Evolutionary conservation across 352 stramenopile genomes (phyloP), one percentile per base, ranked within the genome.

Genomic region (Globisporangium emineosum): DNA sequence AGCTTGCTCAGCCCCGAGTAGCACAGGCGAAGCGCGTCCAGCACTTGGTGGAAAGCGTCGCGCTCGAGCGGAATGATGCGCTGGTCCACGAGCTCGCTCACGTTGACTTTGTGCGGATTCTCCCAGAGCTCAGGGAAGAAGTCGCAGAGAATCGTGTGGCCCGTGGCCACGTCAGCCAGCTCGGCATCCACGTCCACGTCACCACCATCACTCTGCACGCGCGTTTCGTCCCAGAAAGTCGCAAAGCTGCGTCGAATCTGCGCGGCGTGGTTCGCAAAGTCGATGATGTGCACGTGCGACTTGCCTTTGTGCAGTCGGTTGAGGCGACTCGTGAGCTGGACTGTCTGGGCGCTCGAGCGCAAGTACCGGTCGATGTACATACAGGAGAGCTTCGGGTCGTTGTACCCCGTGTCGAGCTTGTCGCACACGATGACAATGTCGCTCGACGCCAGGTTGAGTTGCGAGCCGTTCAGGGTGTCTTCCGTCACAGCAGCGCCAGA

Each of bases 361-460:
- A 94, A 68, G 40, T 86, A 83, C 12, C 86, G 82, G 63, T 94
- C 86, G n/a, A 94, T 83, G 62, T 92, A 94, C 83, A 94, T 93
- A 25, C 76, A 83, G 4, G 78, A 68, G 15, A 94, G 72, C 35
- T 82, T 50, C 0, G 86, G 84, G 43, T 94, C 84, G 55, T 91
- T 94, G 74, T 91, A 94, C 3, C 86, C 86, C 2, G 86, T 94
- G 52, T 94, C 86, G 7, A 94, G 81, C 57, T 94, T 94, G 57
- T 94, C 86, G 71, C 86, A 94, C 6, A 94, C 86, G 63, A 94
- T 85, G 29, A 94, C 78, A 17, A 93, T 67, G 53, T 93, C 83
- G 32, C 81, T 90, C 30, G 76, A 79, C 5, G 72, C 64, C 15
- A 93, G 59, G 3, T 79, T 81, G 23, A 77, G 66, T 43, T 70